Evolutionary conservation across 192 early-diverging fungal genomes (phyloP).

Genomic region (Dispira simplex): DNA sequence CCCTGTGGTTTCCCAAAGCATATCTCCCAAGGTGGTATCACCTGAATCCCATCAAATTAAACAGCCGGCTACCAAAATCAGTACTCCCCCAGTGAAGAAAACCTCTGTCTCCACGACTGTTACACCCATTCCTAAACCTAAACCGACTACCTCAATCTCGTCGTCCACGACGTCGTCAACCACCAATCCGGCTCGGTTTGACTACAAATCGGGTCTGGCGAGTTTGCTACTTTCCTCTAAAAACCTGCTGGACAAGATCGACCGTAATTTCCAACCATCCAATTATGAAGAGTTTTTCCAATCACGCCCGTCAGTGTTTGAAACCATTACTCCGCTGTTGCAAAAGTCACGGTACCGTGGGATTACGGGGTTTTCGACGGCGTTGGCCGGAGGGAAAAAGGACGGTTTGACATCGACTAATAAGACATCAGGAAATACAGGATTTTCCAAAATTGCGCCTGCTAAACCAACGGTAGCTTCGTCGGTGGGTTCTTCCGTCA

Average conservation of each 20-base stretch:
- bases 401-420: not conserved
- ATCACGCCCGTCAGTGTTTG: constrained; percentile 4
- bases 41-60: not conserved
- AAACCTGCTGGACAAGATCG: not conserved
- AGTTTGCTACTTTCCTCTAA: constrained; percentile 4
- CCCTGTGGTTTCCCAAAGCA: no score
- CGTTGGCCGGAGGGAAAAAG: not conserved
- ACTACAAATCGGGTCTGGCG: not conserved
- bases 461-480: not conserved
- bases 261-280: constrained; percentile 6
- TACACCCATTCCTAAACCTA: not conserved
- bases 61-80: not conserved
- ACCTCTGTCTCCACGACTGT: not conserved
- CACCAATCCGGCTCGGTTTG: not conserved
- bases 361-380: not conserved
- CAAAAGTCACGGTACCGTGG: not conserved
- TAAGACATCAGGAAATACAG: no score
- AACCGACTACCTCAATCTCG: not conserved
- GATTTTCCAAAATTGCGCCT: not conserved
- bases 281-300: constrained; percentile 9
- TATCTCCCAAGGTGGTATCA: not conserved
- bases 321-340: not conserved
- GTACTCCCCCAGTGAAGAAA: not conserved
- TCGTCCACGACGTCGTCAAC: not conserved
- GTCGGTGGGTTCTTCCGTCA: not conserved